Evolutionary conservation across 2,329 filamentous ascomycete genomes (phyloP), one percentile per base, ranked within the genome.

Genomic region (Aspergillus pseudonomiae): DNA sequence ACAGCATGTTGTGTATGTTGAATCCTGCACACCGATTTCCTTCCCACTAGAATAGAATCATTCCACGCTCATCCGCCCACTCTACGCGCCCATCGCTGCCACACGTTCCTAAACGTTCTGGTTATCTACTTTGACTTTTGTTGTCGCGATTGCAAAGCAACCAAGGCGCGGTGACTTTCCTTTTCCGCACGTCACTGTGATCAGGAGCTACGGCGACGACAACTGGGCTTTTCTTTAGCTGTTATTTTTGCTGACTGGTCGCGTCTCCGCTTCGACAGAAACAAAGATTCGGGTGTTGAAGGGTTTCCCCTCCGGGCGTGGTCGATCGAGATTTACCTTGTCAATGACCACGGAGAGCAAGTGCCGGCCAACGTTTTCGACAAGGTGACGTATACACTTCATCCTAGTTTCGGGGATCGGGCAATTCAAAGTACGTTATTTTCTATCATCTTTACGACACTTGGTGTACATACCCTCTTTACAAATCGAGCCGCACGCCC

Each of bases 231-330:
- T 16, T 54, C 6, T 41, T 3, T 55, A 55, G 54, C 28, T 28
- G 14, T 50, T 52, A 16, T n/a, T 52, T 59, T 54, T 65, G 53
- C 62, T 68, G 61, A 68, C 63, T 30, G 36, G 41, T 57, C 58
- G 56, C 62, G 56, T 61, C 62, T 68, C 64, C 67, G 57, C 59
- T 39, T 46, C 41, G 73, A 76, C 75, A 93, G 91, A 75, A 88
- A 92, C 74, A 93, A 94, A 77, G 89, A 91, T 24, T 91, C 92
- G 16, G 91, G 90, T 45, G 86, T 93, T 68, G 91, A 94, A 72
- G 93, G 93, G 3, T 97, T 94, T 74, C 95, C 95, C 12, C 94
- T 97, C 88, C 90, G 95, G 77, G 85, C 88, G 80, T 99, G 95
- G 95, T 93, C 87, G 70, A 91, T 98, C 76, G 89, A 91, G 79